These are phyloP conservation scores for Oryza meyeriana DNA, from an alignment of 176 grass and related monocot genomes.

Conservation along the genomic window DNA sequence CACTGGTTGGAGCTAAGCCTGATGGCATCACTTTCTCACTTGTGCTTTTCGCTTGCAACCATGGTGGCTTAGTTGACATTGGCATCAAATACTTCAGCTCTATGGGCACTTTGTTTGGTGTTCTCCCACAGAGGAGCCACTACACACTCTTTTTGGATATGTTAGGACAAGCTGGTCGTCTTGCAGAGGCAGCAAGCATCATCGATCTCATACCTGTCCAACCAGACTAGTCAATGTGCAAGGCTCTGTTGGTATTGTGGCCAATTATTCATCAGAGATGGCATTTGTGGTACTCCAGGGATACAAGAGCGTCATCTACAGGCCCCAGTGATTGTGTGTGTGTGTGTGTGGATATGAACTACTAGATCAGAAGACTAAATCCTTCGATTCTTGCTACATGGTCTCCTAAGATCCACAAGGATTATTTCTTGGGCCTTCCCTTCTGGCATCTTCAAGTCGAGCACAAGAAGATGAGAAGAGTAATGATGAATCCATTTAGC, in stretches of 20 bases:
- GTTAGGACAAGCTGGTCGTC: slow-evolving; percentile 56
- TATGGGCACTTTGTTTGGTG: slow-evolving; percentile 49
- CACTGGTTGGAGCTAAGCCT: slow-evolving; percentile 49
- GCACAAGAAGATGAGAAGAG: neutral
- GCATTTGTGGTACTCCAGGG: slow-evolving; percentile 37
- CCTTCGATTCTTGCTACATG: neutral
- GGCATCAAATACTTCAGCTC: slow-evolving; percentile 70
- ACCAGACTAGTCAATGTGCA: slow-evolving; percentile 34
- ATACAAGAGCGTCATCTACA: slow-evolving; percentile 31
- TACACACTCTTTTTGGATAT: slow-evolving; percentile 67
- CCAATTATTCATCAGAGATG: slow-evolving; percentile 24
- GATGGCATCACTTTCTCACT: slow-evolving; percentile 64
- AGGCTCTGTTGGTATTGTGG: slow-evolving; percentile 18
- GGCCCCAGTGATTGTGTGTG: neutral
- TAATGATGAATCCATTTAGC: neutral
- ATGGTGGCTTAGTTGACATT: slow-evolving; percentile 45
- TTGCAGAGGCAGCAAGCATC: slow-evolving; percentile 49
- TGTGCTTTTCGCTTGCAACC: slow-evolving; percentile 57
- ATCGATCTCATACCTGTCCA: slow-evolving; percentile 48
- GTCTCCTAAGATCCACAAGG: neutral
- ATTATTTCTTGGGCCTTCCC: slow-evolving; percentile 1
- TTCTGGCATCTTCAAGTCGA: slow-evolving; percentile 1
- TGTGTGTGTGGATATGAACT: slow-evolving; percentile 23
- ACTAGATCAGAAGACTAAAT: neutral
- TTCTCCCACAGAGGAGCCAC: slow-evolving; percentile 61